Conservation (phyloP, 441 rosid genomes). For the Omphalea diandra region DNA sequence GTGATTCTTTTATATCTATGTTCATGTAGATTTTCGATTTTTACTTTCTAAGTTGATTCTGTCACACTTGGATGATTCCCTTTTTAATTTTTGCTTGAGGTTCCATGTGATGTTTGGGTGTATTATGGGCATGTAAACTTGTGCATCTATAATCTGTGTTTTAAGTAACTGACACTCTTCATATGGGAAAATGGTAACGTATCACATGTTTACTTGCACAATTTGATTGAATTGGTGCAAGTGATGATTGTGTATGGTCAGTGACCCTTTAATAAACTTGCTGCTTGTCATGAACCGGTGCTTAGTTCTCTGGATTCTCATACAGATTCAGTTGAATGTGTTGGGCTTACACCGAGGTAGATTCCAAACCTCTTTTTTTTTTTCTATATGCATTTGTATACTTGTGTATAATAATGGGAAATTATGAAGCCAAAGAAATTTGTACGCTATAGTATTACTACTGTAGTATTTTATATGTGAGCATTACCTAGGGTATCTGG, state of each 20-base stretch:
- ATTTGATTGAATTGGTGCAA: not conserved
- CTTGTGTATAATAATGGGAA: not conserved
- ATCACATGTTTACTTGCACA: not conserved
- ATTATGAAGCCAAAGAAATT: not conserved
- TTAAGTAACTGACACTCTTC: not conserved
- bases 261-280: constrained; percentile 9
- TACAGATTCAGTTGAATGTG: constrained; percentile 69
- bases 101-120: constrained; percentile 5
- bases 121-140: not conserved
- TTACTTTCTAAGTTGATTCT: not conserved
- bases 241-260: not conserved
- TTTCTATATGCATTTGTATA: not conserved
- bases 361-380: not conserved
- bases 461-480: not conserved
- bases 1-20: not conserved
- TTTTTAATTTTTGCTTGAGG: not conserved
- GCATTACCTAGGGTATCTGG: not conserved
- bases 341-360: constrained; percentile 66
- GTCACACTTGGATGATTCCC: not conserved
- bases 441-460: too few relatives aligned
- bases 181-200: not conserved
- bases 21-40: not conserved
- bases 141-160: not conserved
- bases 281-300: constrained; percentile 46
- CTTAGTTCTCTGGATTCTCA: constrained; percentile 67